Base-by-base conservation (phyloP, 495 filamentous ascomycete species). In the Penicillium ochrochloron region DNA sequence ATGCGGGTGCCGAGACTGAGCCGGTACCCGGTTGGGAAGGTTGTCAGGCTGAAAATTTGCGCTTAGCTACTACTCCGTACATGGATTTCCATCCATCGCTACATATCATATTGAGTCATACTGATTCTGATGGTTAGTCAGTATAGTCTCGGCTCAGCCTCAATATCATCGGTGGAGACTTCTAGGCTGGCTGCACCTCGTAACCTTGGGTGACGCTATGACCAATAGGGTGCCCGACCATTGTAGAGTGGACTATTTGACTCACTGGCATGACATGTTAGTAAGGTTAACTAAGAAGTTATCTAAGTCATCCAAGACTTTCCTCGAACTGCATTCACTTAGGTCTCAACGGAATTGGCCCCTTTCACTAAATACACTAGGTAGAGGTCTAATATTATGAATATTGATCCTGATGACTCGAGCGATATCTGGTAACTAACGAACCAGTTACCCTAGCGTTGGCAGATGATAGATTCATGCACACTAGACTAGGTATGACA, bases 201-300 rank as follows among this genome's bases (percentile, higher is more conserved):
- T n/a, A 52, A 52, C 14, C 12, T 31, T 31, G 21, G 27, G n/a
- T 21, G 25, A 29, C 48, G 25, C 48, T 52, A 52, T n/a, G 27
- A 54, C 51, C 51, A 54, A 54, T 1, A 19, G 27, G 51, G 51
- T 34, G 29, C 51, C 51, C 51, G 51, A 54, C 29, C 25, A n/a
- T 29, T 33, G 31, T 33, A 33, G 31, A 33, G 31, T 33, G 5
- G 10, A 31, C 51, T 25, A 23, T 12, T 29, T 54, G 51, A 54
- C 27, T 54, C 51, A 54, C 51, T 34, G 29, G 25, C 21, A 27
- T n/a, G n/a, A n/a, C n/a, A n/a, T n/a, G n/a, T n/a, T n/a, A n/a
- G n/a, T n/a, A n/a, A n/a, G n/a, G n/a, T n/a, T n/a, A n/a, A n/a
- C n/a, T n/a, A n/a, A n/a, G n/a, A n/a, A n/a, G n/a, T n/a, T n/a